Percentiles rank a stretch among this genome's conserved stretches.
phyloP scores from a whole-genome alignment of 179 eudicot genomes.

The Monotropa hypopitys region DNA sequence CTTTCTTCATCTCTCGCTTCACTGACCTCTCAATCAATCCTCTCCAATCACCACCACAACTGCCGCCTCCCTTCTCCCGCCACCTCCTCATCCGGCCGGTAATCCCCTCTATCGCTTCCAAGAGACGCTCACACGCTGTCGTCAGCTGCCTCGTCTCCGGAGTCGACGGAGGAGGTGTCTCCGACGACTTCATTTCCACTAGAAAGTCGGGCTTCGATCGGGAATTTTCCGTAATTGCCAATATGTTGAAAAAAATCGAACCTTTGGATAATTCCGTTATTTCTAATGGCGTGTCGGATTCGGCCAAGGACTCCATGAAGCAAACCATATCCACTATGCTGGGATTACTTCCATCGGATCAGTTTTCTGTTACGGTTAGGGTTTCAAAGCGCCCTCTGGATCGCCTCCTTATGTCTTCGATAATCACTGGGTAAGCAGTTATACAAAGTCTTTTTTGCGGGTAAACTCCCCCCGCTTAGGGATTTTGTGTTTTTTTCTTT shows the following conservation, averaged over 20 bases:
- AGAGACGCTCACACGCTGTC: conserved; percentile 8
- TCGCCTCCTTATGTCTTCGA: conserved; percentile 63
- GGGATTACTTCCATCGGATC: conserved; percentile 73
- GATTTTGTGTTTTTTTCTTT: neutral
- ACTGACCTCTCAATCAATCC: conserved; percentile 25
- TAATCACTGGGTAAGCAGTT: conserved; percentile 60
- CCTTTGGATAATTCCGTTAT: conserved; percentile 59
- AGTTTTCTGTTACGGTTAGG: conserved; percentile 55
- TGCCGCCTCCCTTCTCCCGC: conserved; percentile 13
- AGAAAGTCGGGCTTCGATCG: conserved; percentile 50
- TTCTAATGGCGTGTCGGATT: conserved; percentile 56
- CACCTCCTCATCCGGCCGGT: conserved; percentile 20
- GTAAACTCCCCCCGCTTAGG: neutral
- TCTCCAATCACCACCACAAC: conserved; percentile 16
- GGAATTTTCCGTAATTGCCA: conserved; percentile 69
- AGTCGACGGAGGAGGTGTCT: conserved; percentile 71
- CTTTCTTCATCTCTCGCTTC: conserved; percentile 16
- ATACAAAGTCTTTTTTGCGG: neutral
- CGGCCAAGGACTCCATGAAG: conserved; percentile 78
- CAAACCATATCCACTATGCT: conserved; percentile 84
- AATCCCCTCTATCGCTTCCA: conserved; percentile 12
- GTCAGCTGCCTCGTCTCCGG: conserved; percentile 43
- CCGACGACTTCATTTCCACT: conserved; percentile 46
- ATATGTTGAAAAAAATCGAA: conserved; percentile 59
- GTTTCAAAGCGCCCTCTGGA: conserved; percentile 52